Conservation (phyloP, 345 rosid species). For the Triadica sebifera region DNA sequence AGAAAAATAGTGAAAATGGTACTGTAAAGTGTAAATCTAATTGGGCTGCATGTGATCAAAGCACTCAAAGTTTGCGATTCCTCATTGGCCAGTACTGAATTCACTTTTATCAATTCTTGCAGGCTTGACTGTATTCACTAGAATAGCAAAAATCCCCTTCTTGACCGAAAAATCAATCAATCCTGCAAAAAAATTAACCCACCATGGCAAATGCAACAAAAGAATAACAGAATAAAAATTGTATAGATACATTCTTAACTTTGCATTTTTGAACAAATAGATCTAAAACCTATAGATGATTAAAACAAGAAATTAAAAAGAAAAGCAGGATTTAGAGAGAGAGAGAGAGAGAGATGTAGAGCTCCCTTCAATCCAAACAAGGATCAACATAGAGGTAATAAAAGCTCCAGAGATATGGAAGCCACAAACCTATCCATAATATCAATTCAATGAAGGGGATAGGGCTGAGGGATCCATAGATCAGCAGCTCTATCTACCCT, state of each 20-base stretch:
- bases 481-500: conserved; percentile 72
- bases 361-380: conserved; percentile 99
- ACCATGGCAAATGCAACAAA: no score
- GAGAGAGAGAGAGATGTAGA: conserved; percentile 41
- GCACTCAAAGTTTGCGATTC: neutral
- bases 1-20: neutral
- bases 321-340: neutral
- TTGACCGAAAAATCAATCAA: neutral
- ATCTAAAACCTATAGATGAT: no score
- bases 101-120: neutral
- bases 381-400: conserved; percentile 42
- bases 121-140: neutral
- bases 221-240: neutral
- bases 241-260: no score
- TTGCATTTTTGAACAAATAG: no score
- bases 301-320: no score
- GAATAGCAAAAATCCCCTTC: neutral
- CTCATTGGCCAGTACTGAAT: neutral
- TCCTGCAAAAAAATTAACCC: neutral
- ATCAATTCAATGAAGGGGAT: conserved; percentile 5
- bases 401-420: conserved; percentile 88
- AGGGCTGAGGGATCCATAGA: conserved; percentile 86
- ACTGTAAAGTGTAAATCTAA: conserved; percentile 3
- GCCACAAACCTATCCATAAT: conserved; percentile 64
- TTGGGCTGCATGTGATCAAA: conserved; percentile 2